Percentiles rank a stretch among this genome's conserved stretches.
Evolutionary conservation across 495 filamentous ascomycete species (phyloP).

Genomic region (Trichoderma gamsii): DNA sequence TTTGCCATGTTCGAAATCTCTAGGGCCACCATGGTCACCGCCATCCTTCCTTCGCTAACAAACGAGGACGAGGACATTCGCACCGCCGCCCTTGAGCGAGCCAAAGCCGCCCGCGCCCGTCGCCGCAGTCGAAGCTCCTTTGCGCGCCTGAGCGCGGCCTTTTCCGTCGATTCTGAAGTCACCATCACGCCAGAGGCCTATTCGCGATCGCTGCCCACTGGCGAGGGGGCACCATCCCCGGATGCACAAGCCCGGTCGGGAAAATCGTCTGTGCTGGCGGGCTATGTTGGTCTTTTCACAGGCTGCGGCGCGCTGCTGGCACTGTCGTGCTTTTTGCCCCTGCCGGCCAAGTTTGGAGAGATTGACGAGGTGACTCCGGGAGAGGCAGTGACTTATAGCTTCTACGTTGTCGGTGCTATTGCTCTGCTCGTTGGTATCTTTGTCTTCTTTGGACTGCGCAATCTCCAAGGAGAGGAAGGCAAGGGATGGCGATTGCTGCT

Average conservation of each 20-base stretch:
- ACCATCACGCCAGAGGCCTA: conserved; percentile 57
- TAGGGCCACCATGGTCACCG: conserved; percentile 92
- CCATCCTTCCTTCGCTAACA: conserved; percentile 82
- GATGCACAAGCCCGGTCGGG: conserved; percentile 19
- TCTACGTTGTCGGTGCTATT: conserved; percentile 73
- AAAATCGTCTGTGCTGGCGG: conserved; percentile 63
- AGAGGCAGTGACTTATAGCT: conserved; percentile 68
- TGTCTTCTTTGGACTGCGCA: conserved; percentile 75
- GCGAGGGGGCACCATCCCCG: conserved; percentile 16
- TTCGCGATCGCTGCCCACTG: conserved; percentile 24
- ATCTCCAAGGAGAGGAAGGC: conserved; percentile 68
- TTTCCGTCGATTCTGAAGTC: conserved; percentile 55
- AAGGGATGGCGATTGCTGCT: conserved; percentile 60
- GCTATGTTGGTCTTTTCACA: conserved; percentile 86
- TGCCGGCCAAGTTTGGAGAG: conserved; percentile 70
- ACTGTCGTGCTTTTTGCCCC: conserved; percentile 71
- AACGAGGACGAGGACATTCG: conserved; percentile 30
- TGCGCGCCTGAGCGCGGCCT: conserved; percentile 32
- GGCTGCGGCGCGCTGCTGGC: conserved; percentile 87
- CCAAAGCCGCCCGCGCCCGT: neutral
- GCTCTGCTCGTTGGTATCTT: conserved; percentile 64
- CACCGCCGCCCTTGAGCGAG: conserved; percentile 21
- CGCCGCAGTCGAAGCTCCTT: neutral
- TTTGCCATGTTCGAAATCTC: neutral
- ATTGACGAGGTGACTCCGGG: conserved; percentile 57